Evolutionary conservation across 2,329 filamentous ascomycete species (phyloP).

Genomic region (Anisogramma anomala): DNA sequence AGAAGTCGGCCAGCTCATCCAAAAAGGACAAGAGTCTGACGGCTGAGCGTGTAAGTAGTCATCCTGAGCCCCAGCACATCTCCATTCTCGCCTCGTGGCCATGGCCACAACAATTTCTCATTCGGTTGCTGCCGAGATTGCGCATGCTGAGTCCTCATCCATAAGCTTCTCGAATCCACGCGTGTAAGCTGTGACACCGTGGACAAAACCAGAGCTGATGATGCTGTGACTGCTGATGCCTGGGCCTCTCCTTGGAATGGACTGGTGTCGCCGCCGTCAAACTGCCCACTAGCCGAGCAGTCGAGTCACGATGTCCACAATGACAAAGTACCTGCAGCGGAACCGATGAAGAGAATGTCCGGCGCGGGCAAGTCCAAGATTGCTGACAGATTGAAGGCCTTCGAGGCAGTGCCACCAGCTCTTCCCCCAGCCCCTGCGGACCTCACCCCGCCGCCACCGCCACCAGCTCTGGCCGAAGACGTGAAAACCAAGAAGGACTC

Average conservation of each 20-base stretch:
- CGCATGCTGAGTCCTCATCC: slow-evolving; percentile 35
- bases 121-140: slow-evolving; percentile 31
- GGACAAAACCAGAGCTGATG: slow-evolving; percentile 12
- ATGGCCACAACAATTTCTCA: no score
- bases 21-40: slow-evolving; percentile 29
- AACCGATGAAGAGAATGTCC: slow-evolving; percentile 35
- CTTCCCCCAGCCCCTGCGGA: slow-evolving; percentile 20
- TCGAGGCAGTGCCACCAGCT: slow-evolving; percentile 33
- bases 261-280: slow-evolving; percentile 29
- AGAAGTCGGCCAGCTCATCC: slow-evolving; percentile 27
- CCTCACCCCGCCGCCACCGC: slow-evolving; percentile 26
- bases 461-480: slow-evolving; percentile 27
- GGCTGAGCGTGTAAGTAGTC: slow-evolving; percentile 21
- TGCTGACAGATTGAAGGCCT: slow-evolving; percentile 44
- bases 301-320: not conserved
- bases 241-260: slow-evolving; percentile 24
- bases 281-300: slow-evolving; percentile 19
- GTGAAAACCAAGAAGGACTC: slow-evolving; percentile 28
- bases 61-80: slow-evolving; percentile 14
- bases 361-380: slow-evolving; percentile 42
- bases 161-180: slow-evolving; percentile 33
- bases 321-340: slow-evolving; percentile 3
- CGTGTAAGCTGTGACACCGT: slow-evolving; percentile 18
- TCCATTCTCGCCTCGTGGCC: no score
- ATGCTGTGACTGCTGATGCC: slow-evolving; percentile 8